Evolutionary conservation across 176 grass and related monocot species (phyloP), one percentile per base, ranked within the genome.

Genomic region (Calamus simplicifolius): DNA sequence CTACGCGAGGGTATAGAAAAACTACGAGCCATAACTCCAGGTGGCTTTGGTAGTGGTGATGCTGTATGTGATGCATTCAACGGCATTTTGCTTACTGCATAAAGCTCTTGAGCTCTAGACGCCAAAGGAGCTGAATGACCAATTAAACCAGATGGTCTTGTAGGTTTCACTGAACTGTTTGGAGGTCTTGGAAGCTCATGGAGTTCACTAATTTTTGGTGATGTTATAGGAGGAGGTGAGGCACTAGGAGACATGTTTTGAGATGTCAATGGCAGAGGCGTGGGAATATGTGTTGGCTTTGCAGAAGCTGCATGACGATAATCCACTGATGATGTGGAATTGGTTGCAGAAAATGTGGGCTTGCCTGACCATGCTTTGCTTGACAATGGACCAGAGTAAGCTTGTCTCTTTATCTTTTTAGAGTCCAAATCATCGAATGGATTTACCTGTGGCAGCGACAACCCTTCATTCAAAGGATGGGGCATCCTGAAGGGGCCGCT

Each of bases 1-100:
- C 79, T 67, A 62, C 84, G 83, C 62, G 90, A 90, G 23, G 93
- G 93, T 82, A 98, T 98, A 28, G 93, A 98, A 52, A 88, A 98
- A 75, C 93, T 98, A 1, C 93, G 93, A 48, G 81, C 62, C 64
- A 95, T 95, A 70, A 74, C 50, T 43, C 81, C 81, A 28, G 93
- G 79, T 0, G 87, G 93, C 6, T 73, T 80, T 49, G 87, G 93
- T 66, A 98, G 75, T 58, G 93, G 93, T 43, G 93, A 98, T 16
- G 93, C 81, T 17, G 82, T 98, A 29, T 74, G 79, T 12, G 71
- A 73, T 60, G 78, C 67, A 68, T 54, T 77, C n/a, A 55, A 62
- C n/a, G 54, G 59, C 52, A 57, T 64, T 51, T 82, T 80, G 70
- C 70, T 78, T 49, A 50, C 27, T 83, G 66, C 80, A 61, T 30